phyloP scores from a whole-genome alignment of 2,329 filamentous ascomycete species.

The Magnaporthiopsis poae region DNA sequence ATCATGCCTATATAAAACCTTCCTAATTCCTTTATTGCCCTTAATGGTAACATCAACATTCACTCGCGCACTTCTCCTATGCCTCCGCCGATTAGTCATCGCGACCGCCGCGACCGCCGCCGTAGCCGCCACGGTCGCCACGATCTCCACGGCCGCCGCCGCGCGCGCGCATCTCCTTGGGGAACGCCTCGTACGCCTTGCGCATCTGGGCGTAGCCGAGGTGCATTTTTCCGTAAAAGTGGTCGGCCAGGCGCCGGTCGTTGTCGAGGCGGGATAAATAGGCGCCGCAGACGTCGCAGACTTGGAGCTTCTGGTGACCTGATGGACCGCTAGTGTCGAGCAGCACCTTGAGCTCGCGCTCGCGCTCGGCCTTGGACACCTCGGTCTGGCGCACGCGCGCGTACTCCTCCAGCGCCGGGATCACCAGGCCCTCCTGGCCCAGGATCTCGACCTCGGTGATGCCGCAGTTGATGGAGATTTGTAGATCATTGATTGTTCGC shows the following conservation, averaged over 20 bases:
- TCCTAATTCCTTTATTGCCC: too few relatives aligned
- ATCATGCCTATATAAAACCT: too few relatives aligned
- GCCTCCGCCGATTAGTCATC: slow-evolving; percentile 29
- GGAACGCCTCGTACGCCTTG: slow-evolving; percentile 79
- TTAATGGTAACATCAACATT: too few relatives aligned
- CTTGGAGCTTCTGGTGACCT: slow-evolving; percentile 94
- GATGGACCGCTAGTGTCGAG: slow-evolving; percentile 86
- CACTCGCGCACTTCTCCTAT: too few relatives aligned
- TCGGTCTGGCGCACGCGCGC: slow-evolving; percentile 74
- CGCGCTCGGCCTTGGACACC: slow-evolving; percentile 70
- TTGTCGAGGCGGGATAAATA: slow-evolving; percentile 90
- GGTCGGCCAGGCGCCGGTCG: slow-evolving; percentile 83
- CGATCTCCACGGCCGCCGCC: slow-evolving; percentile 27
- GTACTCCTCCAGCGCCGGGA: slow-evolving; percentile 75
- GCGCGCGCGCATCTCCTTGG: slow-evolving; percentile 64
- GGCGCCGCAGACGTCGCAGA: slow-evolving; percentile 95
- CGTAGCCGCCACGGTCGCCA: slow-evolving; percentile 17
- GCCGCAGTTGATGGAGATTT: slow-evolving; percentile 67
- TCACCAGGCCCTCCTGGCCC: slow-evolving; percentile 70
- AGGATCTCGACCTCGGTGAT: slow-evolving; percentile 79
- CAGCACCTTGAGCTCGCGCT: slow-evolving; percentile 80
- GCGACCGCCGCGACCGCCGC: slow-evolving; percentile 22
- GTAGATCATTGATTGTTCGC: slow-evolving; percentile 74
- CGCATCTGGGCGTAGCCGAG: slow-evolving; percentile 96
- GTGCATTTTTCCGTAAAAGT: slow-evolving; percentile 99